Percentiles rank a stretch among this genome's conserved stretches.
phyloP scores from a whole-genome alignment of 352 stramenopile species.

The Phytophthora parvispora region DNA sequence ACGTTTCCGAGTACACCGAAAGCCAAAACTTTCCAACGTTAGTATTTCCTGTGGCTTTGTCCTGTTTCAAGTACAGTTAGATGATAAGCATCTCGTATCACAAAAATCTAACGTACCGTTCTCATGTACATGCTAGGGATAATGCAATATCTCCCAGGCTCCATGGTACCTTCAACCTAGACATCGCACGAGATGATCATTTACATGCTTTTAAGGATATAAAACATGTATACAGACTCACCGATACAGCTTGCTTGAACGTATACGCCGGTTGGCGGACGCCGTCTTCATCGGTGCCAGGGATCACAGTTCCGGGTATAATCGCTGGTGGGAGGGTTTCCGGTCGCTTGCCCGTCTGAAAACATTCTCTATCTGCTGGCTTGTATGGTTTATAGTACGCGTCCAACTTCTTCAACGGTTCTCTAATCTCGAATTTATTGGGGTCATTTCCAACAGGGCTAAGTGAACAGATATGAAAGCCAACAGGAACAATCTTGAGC shows the following conservation, averaged over 20 bases:
- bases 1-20: constrained; percentile 82
- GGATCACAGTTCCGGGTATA: constrained; percentile 81
- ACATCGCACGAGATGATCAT: no score
- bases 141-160: constrained; percentile 84
- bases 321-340: constrained; percentile 73
- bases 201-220: no score
- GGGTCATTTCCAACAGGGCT: constrained; percentile 37
- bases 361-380: constrained; percentile 61
- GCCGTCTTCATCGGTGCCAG: constrained; percentile 72
- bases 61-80: constrained; percentile 36
- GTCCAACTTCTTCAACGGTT: constrained; percentile 64
- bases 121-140: constrained; percentile 91
- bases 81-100: not conserved
- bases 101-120: constrained; percentile 50
- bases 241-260: constrained; percentile 87
- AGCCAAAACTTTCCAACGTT: constrained; percentile 88
- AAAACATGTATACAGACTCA: constrained; percentile 21
- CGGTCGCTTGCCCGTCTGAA: constrained; percentile 62
- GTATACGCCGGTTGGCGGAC: constrained; percentile 81
- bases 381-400: constrained; percentile 84
- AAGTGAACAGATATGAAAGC: constrained; percentile 84
- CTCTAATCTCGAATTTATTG: constrained; percentile 69
- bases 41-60: constrained; percentile 80
- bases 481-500: constrained; percentile 82
- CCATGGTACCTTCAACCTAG: constrained; percentile 76